Base-by-base conservation (phyloP, 1,284 basidiomycete genomes). In the Ustilago sp. region DNA sequence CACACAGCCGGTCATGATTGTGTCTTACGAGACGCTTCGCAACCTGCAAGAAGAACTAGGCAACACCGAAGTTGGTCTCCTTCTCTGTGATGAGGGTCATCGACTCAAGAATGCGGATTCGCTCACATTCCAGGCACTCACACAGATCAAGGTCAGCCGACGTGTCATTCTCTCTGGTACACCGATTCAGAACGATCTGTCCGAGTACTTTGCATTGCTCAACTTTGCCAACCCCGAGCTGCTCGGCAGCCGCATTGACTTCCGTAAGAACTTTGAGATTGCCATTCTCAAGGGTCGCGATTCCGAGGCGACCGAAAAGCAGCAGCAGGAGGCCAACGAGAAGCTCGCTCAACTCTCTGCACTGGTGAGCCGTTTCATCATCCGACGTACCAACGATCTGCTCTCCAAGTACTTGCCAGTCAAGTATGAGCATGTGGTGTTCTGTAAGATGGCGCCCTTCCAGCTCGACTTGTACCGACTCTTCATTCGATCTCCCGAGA, bases 371-470 rank as follows among this genome's bases (percentile, higher is more conserved):
- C 94, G 94, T 85, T 98, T 99, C 87, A 98, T 99, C 87, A 99
- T 99, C 71, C 90, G 97, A 35, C 89, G 96, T 56, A 98, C 97
- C 17, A 99, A 99, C 84, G 97, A 99, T 84, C 88, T 99, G 23
- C 89, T 99, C 28, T 97, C 95, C 38, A 99, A 99, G 88, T 99
- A 99, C 84, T 87, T 99, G 50, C 96, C 96, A 4, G 94, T 99
- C 88, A 99, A 99, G 86, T 98, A 99, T 88, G 96, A 99, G 87
- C 95, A 98, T 74, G 97, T 99, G 77, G 97, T 99, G 1, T 99
- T 99, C 87, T 98, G 96, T 87, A 89, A 91, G 54, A 90, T 95
- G 15, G 95, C 94, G 1, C 89, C 92, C 3, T 92, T 99, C 82
- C 96, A 99, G 83, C 88, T 95, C 6, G 89, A 92, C 1, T 88